These are phyloP conservation scores for Physcomitrium patens DNA, from an alignment of 225 moss, liverwort and hornwort genomes.

Conservation along the genomic window DNA sequence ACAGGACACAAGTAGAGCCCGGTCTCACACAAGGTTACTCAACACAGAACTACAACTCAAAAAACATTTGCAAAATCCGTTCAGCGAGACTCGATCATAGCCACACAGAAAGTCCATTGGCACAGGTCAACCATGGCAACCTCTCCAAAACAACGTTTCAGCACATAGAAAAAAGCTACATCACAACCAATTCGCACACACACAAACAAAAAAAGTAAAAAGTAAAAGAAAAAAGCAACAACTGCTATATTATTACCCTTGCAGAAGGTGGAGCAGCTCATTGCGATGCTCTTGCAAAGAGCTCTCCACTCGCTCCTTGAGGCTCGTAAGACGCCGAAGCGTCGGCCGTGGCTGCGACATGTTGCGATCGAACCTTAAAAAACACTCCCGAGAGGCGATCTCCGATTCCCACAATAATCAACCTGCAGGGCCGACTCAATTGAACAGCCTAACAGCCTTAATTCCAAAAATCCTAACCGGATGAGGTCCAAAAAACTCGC, in stretches of 20 bases:
- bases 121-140: background rate
- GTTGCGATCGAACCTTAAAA: slow-evolving; percentile 19
- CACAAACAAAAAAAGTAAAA: too few relatives aligned
- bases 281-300: slow-evolving; percentile 57
- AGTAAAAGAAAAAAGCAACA: background rate
- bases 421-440: slow-evolving; percentile 10
- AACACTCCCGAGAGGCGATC: slow-evolving; percentile 12
- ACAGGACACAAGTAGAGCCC: too few relatives aligned
- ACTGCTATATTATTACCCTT: slow-evolving; percentile 47
- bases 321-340: slow-evolving; percentile 45
- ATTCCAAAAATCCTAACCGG: background rate
- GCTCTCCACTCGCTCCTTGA: slow-evolving; percentile 57
- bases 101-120: background rate
- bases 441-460: background rate
- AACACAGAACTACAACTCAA: background rate
- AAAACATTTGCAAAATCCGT: background rate
- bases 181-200: background rate
- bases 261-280: slow-evolving; percentile 53
- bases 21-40: background rate
- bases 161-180: background rate
- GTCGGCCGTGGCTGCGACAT: slow-evolving; percentile 42
- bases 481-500: too few relatives aligned
- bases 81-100: background rate
- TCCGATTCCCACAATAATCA: background rate
- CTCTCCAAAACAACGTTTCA: background rate